Evolutionary conservation across 2,329 filamentous ascomycete species (phyloP).

Genomic region (Botryosphaeria dothidea): DNA sequence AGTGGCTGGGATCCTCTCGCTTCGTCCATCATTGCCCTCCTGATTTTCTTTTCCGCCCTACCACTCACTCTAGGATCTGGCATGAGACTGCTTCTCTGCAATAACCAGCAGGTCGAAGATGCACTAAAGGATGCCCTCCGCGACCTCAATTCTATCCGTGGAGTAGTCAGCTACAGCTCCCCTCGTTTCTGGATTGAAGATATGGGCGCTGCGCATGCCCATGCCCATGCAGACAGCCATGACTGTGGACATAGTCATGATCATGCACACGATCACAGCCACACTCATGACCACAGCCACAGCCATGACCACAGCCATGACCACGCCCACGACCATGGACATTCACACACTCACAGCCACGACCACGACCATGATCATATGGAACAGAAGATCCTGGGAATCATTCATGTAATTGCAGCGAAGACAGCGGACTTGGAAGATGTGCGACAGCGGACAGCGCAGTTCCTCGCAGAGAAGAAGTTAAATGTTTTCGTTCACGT

Average conservation of each 20-base stretch:
- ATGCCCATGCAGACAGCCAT: conserved; percentile 31
- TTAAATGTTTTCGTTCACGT: conserved; percentile 87
- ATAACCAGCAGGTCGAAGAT: conserved; percentile 86
- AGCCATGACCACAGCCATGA: conserved; percentile 35
- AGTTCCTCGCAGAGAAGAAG: conserved; percentile 68
- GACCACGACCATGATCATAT: conserved; percentile 45
- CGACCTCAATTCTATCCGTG: conserved; percentile 77
- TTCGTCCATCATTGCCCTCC: conserved; percentile 86
- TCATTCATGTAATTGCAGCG: conserved; percentile 82
- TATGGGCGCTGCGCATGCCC: conserved; percentile 44
- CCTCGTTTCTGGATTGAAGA: conserved; percentile 95
- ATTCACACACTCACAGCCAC: conserved; percentile 31
- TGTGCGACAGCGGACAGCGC: conserved; percentile 73
- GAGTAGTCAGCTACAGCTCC: conserved; percentile 81
- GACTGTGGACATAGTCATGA: conserved; percentile 30
- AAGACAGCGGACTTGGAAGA: conserved; percentile 76
- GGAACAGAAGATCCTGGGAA: conserved; percentile 65
- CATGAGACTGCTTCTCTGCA: conserved; percentile 76
- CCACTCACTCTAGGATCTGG: conserved; percentile 86
- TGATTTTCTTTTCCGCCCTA: conserved; percentile 90
- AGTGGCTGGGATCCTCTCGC: conserved; percentile 92
- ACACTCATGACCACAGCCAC: conserved; percentile 44
- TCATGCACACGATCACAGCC: conserved; percentile 28
- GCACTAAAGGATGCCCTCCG: conserved; percentile 81
- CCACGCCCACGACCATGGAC: conserved; percentile 34